A percentile compares a stretch with the other conserved stretches of the same genome.
These are phyloP conservation scores for Pythium brassicae DNA, from an alignment of 352 stramenopile genomes.

Conservation along the genomic window DNA sequence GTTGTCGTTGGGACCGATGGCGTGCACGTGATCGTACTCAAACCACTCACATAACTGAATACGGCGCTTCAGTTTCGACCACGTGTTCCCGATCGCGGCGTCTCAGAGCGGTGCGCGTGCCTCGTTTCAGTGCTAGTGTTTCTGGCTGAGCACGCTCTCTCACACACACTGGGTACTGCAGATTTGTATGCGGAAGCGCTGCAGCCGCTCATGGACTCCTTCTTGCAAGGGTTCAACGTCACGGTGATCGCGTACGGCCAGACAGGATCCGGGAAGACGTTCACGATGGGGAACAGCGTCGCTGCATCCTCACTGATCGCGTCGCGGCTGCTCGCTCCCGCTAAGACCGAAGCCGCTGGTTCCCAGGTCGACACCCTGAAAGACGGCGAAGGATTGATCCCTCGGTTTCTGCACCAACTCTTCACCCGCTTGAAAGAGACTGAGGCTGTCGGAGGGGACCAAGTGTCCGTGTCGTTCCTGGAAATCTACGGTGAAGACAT, in stretches of 20 bases:
- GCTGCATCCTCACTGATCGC: constrained; percentile 31
- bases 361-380: constrained; percentile 19
- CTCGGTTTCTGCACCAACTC: constrained; percentile 79
- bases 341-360: constrained; percentile 1
- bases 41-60: not conserved
- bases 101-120: constrained; percentile 35
- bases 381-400: constrained; percentile 73
- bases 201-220: constrained; percentile 75
- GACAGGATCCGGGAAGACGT: constrained; percentile 82
- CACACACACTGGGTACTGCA: not conserved
- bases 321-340: constrained; percentile 28
- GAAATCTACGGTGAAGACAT: constrained; percentile 99
- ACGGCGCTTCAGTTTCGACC: constrained; percentile 56
- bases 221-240: constrained; percentile 87
- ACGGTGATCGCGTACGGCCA: constrained; percentile 86
- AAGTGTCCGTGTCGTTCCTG: constrained; percentile 87
- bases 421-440: constrained; percentile 42
- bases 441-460: constrained; percentile 24
- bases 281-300: constrained; percentile 79
- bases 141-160: not conserved
- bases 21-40: not conserved
- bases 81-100: constrained; percentile 62
- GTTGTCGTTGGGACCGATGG: not conserved
- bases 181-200: constrained; percentile 73
- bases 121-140: not conserved